Conservation (phyloP, 177 flowering plant species). For the Vitis hybrid region DNA sequence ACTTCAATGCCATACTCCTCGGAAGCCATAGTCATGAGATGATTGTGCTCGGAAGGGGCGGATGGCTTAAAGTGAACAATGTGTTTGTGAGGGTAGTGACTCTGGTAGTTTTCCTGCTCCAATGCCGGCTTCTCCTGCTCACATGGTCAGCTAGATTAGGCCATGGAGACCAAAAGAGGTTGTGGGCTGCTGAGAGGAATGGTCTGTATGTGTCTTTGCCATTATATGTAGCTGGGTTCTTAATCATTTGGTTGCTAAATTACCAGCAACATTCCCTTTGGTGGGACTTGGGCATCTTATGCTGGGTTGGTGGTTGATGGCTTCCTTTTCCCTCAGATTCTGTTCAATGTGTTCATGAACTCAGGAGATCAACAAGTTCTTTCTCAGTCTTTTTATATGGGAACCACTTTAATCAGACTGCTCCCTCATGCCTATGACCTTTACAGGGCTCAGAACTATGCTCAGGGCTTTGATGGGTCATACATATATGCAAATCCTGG, state of each 20-base stretch:
- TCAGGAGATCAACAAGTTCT: slow-evolving; percentile 39
- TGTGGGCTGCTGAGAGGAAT: slow-evolving; percentile 47
- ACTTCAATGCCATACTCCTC: slow-evolving; percentile 55
- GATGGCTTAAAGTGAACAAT: slow-evolving; percentile 63
- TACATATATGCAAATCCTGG: slow-evolving; percentile 44
- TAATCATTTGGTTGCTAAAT: slow-evolving; percentile 6
- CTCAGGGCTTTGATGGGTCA: slow-evolving; percentile 11
- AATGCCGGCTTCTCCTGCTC: slow-evolving; percentile 55
- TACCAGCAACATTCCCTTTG: slow-evolving; percentile 28
- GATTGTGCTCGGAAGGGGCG: slow-evolving; percentile 31
- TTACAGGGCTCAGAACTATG: slow-evolving; percentile 37
- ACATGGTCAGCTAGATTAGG: slow-evolving; percentile 46
- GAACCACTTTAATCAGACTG: slow-evolving; percentile 52
- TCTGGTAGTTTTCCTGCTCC: slow-evolving; percentile 51
- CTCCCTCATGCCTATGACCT: slow-evolving; percentile 71
- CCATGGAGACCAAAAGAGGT: slow-evolving; percentile 25
- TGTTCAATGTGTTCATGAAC: slow-evolving; percentile 46
- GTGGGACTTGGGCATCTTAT: slow-evolving; percentile 45
- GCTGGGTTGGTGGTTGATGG: slow-evolving; percentile 66
- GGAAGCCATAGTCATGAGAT: slow-evolving; percentile 16
- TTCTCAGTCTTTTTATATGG: slow-evolving; percentile 45
- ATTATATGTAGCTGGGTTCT: slow-evolving; percentile 37
- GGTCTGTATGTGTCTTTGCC: slow-evolving; percentile 32
- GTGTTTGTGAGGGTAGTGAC: slow-evolving; percentile 50
- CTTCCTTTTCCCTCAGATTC: slow-evolving; percentile 68